Conservation (phyloP, 2,329 filamentous ascomycete species). For the Akanthomyces muscarius region DNA sequence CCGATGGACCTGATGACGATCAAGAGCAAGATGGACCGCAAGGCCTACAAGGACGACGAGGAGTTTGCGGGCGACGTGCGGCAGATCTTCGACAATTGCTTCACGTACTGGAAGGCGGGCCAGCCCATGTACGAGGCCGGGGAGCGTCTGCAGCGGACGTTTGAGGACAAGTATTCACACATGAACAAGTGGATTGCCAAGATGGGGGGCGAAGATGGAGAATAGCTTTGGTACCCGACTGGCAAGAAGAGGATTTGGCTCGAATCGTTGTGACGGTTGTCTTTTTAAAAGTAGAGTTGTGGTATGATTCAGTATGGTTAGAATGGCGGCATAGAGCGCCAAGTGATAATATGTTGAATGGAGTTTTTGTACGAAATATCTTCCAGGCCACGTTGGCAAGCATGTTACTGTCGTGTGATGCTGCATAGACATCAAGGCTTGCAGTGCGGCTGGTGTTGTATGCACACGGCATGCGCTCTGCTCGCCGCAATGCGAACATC, state of each 20-base stretch:
- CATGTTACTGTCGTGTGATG: neutral
- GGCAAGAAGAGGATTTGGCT: neutral
- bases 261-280: neutral
- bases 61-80: slow-evolving; percentile 56
- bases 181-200: slow-evolving; percentile 60
- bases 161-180: slow-evolving; percentile 55
- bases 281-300: neutral
- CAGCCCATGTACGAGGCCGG: slow-evolving; percentile 53
- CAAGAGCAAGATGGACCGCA: slow-evolving; percentile 55
- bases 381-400: too few species aligned
- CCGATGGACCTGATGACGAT: slow-evolving; percentile 61
- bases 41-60: slow-evolving; percentile 47
- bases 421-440: neutral
- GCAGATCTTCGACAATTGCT: slow-evolving; percentile 61
- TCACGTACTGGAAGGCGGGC: slow-evolving; percentile 56
- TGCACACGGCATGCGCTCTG: neutral
- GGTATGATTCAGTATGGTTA: neutral
- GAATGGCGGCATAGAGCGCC: neutral
- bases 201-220: slow-evolving; percentile 37
- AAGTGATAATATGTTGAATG: neutral
- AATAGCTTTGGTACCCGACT: neutral
- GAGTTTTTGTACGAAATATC: too few species aligned
- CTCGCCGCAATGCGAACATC: neutral
- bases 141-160: slow-evolving; percentile 53
- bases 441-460: too few species aligned